Base-by-base conservation (phyloP, 495 filamentous ascomycete genomes). In the Chaetomium tenue region DNA sequence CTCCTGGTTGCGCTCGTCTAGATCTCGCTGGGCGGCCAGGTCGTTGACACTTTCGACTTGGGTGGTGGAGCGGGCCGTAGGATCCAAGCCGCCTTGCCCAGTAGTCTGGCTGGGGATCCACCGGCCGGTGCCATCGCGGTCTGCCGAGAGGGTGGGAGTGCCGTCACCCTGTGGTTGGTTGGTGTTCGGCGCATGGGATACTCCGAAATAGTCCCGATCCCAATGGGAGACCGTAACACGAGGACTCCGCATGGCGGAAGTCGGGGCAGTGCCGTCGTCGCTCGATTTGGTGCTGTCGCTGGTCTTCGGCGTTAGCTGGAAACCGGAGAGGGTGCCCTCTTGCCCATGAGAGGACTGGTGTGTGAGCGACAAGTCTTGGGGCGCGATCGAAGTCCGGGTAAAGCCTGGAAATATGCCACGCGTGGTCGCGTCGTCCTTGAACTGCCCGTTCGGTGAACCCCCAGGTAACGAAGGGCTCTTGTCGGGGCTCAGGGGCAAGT, bases 161-260 rank as follows among this genome's bases (percentile, higher is more conserved):
- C 26, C 53, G 25, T 37, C 63, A n/a, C 61, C 51, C 28, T 50
- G 50, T 22, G 42, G n/a, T 25, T 69, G 53, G 40, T 71, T 68
- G 30, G 71, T 67, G 47, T 77, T 70, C 23, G 73, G 30, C 3
- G 72, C 66, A 40, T 73, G 70, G 2, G 74, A 64, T 4, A 70
- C 70, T 3, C 55, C 60, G 13, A 68, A 72, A 23, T 75, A 66
- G 50, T 76, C 77, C 47, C 70, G 66, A 9, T 73, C 76, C 80
- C 81, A 85, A 55, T 80, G 71, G 15, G 81, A 82, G 47, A 83
- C 77, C 3, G 77, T 81, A 12, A 83, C 75, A 16, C 76, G 77
- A 3, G 81, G 81, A 63, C 81, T 84, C 37, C 77, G 77, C 73
- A 78, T 79, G 25, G 70, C 63, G 11, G 71, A 66, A 54, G 70